Evolutionary conservation across 805 yeast genomes (phyloP).

Genomic region (Lachancea kluyveri): DNA sequence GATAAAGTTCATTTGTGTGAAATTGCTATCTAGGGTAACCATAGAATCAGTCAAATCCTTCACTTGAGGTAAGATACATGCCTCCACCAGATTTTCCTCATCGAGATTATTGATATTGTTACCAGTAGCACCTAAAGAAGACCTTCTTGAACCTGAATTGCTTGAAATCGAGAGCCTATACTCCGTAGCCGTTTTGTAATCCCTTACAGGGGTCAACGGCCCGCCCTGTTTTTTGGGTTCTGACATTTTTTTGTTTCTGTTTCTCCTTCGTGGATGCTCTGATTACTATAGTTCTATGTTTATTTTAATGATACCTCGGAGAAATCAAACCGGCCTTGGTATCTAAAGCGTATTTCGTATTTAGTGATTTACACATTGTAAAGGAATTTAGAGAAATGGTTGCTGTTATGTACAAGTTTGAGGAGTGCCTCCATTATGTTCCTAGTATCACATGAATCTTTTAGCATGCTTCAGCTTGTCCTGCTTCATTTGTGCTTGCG

Average conservation of each 20-base stretch:
- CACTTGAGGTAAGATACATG: slow-evolving; percentile 37
- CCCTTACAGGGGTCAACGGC: slow-evolving; percentile 9
- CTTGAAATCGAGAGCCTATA: slow-evolving; percentile 36
- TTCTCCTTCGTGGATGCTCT: too few relatives aligned
- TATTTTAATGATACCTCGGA: too few relatives aligned
- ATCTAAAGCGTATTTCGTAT: neutral
- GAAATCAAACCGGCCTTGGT: too few relatives aligned
- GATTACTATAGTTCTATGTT: too few relatives aligned
- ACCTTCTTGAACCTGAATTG: slow-evolving; percentile 30
- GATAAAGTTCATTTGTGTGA: slow-evolving; percentile 49
- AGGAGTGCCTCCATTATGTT: too few relatives aligned
- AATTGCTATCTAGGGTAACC: slow-evolving; percentile 50
- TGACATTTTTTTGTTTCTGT: slow-evolving; percentile 4
- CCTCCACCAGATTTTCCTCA: slow-evolving; percentile 23
- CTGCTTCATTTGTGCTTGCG: slow-evolving; percentile 26
- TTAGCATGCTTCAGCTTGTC: slow-evolving; percentile 48
- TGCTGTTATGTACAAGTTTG: slow-evolving; percentile 1
- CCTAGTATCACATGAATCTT: slow-evolving; percentile 31
- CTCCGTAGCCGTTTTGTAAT: slow-evolving; percentile 28
- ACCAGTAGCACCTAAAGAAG: slow-evolving; percentile 22
- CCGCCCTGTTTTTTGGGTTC: slow-evolving; percentile 1
- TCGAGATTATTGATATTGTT: slow-evolving; percentile 9
- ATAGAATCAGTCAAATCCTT: slow-evolving; percentile 43
- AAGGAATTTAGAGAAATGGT: neutral
- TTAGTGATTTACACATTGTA: neutral